Base-by-base conservation (phyloP, 2,329 filamentous ascomycete genomes). In the Polychaeton citri region DNA sequence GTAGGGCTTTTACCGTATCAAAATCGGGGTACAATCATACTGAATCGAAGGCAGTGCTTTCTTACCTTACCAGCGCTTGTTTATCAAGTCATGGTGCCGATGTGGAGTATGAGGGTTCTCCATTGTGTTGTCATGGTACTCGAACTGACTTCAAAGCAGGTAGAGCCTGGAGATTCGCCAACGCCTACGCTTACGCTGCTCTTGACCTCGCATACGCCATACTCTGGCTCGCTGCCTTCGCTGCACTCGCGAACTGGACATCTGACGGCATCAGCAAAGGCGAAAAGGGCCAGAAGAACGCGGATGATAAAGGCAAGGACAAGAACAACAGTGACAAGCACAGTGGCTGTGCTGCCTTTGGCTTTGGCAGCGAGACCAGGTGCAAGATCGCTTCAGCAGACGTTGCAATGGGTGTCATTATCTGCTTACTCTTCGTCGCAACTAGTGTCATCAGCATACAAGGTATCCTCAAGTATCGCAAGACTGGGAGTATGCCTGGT, bases 191-290 rank as follows among this genome's bases (percentile, higher is more conserved):
- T 35, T 74, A 75, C 49, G 66, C 69, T 6, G 57, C 61, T 2
- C 51, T 77, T 38, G 74, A 78, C 46, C 53, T 62, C 10, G 47
- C 75, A 17, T 74, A 66, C 47, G 53, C 64, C 4, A 50, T 76
- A 7, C 52, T 77, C 26, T 78, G 73, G 73, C 71, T 76, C 48
- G 62, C 64, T 4, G 72, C 72, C 4, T 73, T 72, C 60, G 60
- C 72, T 10, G 61, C 66, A 26, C 61, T 76, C 4, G 70, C 70
- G 10, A 61, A 64, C 10, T 78, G 72, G 56, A 71, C 75, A 19
- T 58, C 62, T 4, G 46, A 62, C n/a, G 72, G 71, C 6, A 69
- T 73, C 43, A 59, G 57, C 5, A 57, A 68, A 46, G 71, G 69
- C 28, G 60, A 61, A 24, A 55, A 60, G 19, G 54, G 60, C 19